Evolutionary conservation across 257 asterid genomes (phyloP).

Genomic region (Ocimum tenuiflorum): DNA sequence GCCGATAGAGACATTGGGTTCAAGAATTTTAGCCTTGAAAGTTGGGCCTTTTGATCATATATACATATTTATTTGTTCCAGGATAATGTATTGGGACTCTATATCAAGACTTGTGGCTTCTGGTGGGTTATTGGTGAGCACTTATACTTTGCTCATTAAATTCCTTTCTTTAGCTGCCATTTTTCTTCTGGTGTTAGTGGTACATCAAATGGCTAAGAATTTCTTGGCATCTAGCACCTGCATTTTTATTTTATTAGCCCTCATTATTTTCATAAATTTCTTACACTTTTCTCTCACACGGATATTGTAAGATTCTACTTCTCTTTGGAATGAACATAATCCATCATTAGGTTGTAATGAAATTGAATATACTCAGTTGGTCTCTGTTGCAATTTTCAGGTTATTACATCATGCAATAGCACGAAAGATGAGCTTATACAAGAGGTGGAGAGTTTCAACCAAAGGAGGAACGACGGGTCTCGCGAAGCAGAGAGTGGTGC

Average conservation of each 20-base stretch:
- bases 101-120: conserved; percentile 68
- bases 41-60: conserved; percentile 9
- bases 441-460: conserved; percentile 76
- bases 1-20: background rate
- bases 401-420: conserved; percentile 86
- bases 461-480: conserved; percentile 42
- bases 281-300: background rate
- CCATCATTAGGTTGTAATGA: background rate
- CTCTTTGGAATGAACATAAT: background rate
- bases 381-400: conserved; percentile 37
- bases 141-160: conserved; percentile 6
- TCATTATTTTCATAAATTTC: background rate
- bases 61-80: conserved; percentile 25
- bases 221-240: background rate
- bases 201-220: background rate
- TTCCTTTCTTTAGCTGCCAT: background rate
- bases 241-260: background rate
- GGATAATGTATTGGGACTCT: conserved; percentile 93
- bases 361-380: background rate
- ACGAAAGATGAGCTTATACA: conserved; percentile 85
- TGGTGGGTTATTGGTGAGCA: conserved; percentile 86
- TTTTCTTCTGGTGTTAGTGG: background rate
- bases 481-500: conserved; percentile 35
- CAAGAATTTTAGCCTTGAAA: conserved; percentile 10
- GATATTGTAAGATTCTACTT: background rate